Evolutionary conservation across 345 rosid species (phyloP).

Genomic region (Mallotus nudiflorus): DNA sequence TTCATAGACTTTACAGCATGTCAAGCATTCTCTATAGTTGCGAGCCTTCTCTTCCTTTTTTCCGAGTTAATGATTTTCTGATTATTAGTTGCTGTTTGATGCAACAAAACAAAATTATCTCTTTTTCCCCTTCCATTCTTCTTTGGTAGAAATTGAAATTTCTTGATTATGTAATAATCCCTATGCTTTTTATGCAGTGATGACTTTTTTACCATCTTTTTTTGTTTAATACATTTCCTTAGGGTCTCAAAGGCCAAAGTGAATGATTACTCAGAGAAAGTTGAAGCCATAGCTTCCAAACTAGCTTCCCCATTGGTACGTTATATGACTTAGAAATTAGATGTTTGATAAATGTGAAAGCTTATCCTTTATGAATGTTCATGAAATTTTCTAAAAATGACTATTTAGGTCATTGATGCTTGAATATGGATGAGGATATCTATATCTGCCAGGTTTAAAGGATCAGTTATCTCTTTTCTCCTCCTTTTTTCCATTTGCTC

Average conservation of each 20-base stretch:
- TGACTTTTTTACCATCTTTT: not conserved
- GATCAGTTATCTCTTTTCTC: too few species aligned
- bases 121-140: too few species aligned
- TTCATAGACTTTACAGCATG: not conserved
- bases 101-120: too few species aligned
- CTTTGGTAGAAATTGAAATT: not conserved
- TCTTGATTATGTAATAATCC: not conserved
- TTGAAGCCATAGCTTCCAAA: constrained; percentile 69
- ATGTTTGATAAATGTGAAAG: not conserved
- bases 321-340: constrained; percentile 6
- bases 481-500: too few species aligned
- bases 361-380: not conserved
- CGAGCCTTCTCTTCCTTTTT: not conserved
- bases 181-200: not conserved
- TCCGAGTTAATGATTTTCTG: not conserved
- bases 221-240: constrained; percentile 25
- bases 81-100: not conserved
- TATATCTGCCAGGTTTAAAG: not conserved
- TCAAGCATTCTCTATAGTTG: not conserved
- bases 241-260: constrained; percentile 71
- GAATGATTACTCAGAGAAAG: constrained; percentile 78
- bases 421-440: not conserved
- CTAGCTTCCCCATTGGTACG: constrained; percentile 53
- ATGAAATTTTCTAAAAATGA: too few species aligned
- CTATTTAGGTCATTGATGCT: not conserved